Conservation (phyloP, 2,329 filamentous ascomycete genomes). For the Epichloe bromicola region DNA sequence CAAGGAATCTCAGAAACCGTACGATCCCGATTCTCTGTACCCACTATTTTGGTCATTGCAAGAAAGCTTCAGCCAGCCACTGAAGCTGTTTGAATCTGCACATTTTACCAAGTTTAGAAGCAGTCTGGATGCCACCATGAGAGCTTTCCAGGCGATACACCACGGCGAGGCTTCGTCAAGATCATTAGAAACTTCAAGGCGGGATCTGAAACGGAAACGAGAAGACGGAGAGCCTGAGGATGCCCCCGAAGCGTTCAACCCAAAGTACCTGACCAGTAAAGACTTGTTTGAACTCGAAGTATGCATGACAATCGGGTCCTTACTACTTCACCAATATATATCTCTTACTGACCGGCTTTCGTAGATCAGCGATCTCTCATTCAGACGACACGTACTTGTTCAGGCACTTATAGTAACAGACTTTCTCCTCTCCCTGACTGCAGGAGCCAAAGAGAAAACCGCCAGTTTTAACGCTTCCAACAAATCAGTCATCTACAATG, state of each 20-base stretch:
- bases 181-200: slow-evolving; percentile 47
- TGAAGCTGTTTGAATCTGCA: slow-evolving; percentile 58
- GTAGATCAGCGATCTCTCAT: slow-evolving; percentile 83
- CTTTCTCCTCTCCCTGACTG: slow-evolving; percentile 82
- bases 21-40: slow-evolving; percentile 65
- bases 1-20: slow-evolving; percentile 35
- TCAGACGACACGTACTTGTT: slow-evolving; percentile 85
- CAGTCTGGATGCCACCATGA: slow-evolving; percentile 55
- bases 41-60: slow-evolving; percentile 91
- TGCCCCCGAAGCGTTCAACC: slow-evolving; percentile 53
- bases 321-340: background rate
- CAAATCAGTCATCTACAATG: slow-evolving; percentile 73
- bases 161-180: slow-evolving; percentile 38
- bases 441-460: slow-evolving; percentile 68
- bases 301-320: slow-evolving; percentile 12
- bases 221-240: slow-evolving; percentile 41
- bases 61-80: slow-evolving; percentile 81
- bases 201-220: slow-evolving; percentile 58
- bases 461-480: slow-evolving; percentile 55
- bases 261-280: slow-evolving; percentile 94
- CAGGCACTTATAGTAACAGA: slow-evolving; percentile 91
- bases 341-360: background rate
- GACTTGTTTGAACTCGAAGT: slow-evolving; percentile 94
- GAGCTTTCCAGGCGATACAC: slow-evolving; percentile 38
- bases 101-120: slow-evolving; percentile 72